Percentiles rank a stretch among this genome's conserved stretches.
Evolutionary conservation across 768 basidiomycete genomes (phyloP).

Genomic region (Leccinum variicolor): DNA sequence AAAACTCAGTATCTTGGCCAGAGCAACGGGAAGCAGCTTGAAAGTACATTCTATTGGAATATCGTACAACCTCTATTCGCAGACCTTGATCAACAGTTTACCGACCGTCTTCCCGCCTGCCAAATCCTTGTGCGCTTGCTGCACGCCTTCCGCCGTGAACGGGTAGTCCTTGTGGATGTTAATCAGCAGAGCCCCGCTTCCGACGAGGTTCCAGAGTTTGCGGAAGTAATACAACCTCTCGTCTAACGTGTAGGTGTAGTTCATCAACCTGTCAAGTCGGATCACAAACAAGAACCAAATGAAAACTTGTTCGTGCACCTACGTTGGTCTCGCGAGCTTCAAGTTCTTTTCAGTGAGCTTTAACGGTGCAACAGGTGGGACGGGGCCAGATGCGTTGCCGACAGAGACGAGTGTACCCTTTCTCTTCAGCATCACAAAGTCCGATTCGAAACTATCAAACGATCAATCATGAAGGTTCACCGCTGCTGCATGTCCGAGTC

Average conservation of each 20-base stretch:
- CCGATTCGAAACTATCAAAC: slow-evolving; percentile 58
- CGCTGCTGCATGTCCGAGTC: neutral
- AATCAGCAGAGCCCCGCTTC: slow-evolving; percentile 58
- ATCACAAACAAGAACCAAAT: slow-evolving; percentile 1
- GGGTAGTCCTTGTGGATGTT: slow-evolving; percentile 77
- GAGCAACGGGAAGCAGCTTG: neutral
- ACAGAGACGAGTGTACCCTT: slow-evolving; percentile 90
- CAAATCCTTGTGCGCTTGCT: slow-evolving; percentile 75
- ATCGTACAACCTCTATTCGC: neutral
- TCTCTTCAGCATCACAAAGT: slow-evolving; percentile 77
- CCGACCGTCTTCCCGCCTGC: slow-evolving; percentile 76
- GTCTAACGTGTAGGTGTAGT: slow-evolving; percentile 71
- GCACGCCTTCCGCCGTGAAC: slow-evolving; percentile 78
- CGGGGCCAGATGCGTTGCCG: slow-evolving; percentile 89
- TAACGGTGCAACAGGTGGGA: slow-evolving; percentile 69
- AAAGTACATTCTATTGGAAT: neutral
- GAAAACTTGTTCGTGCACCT: slow-evolving; percentile 15
- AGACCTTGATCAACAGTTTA: slow-evolving; percentile 79
- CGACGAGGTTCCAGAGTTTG: slow-evolving; percentile 61
- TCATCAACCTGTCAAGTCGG: slow-evolving; percentile 48
- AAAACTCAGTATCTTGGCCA: neutral
- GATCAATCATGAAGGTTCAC: slow-evolving; percentile 3
- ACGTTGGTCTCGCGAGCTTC: slow-evolving; percentile 74
- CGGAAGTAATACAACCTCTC: slow-evolving; percentile 67
- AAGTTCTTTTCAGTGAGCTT: slow-evolving; percentile 81